Evolutionary conservation across 306 rosid genomes (phyloP).

Genomic region (Cucumis sativus): Cucumber_9930_V3 NC_026657.2:27143001-27143500

Average conservation of each 20-base stretch:
- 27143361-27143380: neutral
- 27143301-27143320: neutral
- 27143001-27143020: neutral
- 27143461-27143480: no score
- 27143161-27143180: neutral
- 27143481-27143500: no score
- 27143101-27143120: slow-evolving; percentile 17
- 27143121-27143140: neutral
- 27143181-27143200: neutral
- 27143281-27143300: neutral
- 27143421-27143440: no score
- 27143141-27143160: neutral
- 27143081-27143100: slow-evolving; percentile 62
- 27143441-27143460: no score
- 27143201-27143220: neutral
- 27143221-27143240: neutral
- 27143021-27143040: slow-evolving; percentile 16
- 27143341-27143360: neutral
- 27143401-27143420: no score
- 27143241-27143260: neutral
- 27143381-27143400: no score
- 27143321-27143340: neutral
- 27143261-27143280: neutral
- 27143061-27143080: slow-evolving; percentile 79
- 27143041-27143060: slow-evolving; percentile 94